These are phyloP conservation scores for Aspergillus caelatus DNA, from an alignment of 2,329 filamentous ascomycete species.

Conservation along the genomic window DNA sequence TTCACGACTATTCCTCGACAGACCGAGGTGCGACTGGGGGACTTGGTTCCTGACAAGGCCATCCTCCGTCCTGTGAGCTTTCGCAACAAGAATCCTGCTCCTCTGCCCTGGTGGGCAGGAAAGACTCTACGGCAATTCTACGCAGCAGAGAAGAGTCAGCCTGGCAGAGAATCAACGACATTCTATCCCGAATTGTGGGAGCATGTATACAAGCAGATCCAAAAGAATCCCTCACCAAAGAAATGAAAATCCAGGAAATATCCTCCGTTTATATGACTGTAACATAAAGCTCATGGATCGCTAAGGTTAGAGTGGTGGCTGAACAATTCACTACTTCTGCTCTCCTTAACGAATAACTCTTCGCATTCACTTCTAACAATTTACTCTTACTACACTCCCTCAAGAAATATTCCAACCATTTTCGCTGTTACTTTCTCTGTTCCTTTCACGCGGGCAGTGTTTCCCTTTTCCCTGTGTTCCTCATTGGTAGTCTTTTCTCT, in stretches of 20 bases:
- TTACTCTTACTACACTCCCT: neutral
- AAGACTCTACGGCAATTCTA: slow-evolving; percentile 44
- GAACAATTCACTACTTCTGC: slow-evolving; percentile 1
- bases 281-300: neutral
- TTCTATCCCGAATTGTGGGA: slow-evolving; percentile 50
- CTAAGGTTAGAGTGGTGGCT: neutral
- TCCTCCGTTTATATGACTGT: neutral
- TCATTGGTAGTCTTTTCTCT: slow-evolving; percentile 4
- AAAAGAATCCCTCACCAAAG: slow-evolving; percentile 22
- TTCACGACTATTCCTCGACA: slow-evolving; percentile 47
- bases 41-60: slow-evolving; percentile 42
- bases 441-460: neutral
- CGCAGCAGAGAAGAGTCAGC: slow-evolving; percentile 39
- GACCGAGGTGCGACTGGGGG: slow-evolving; percentile 46
- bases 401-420: neutral
- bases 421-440: neutral
- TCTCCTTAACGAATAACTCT: neutral
- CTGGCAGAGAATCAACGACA: slow-evolving; percentile 39
- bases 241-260: slow-evolving; percentile 10
- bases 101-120: slow-evolving; percentile 41
- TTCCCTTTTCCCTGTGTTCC: slow-evolving; percentile 7
- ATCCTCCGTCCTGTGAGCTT: slow-evolving; percentile 45
- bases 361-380: neutral
- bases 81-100: slow-evolving; percentile 39
- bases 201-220: slow-evolving; percentile 45